These are phyloP conservation scores for Dryas drummondii DNA, from an alignment of 306 rosid species.

Conservation along the genomic window DNA sequence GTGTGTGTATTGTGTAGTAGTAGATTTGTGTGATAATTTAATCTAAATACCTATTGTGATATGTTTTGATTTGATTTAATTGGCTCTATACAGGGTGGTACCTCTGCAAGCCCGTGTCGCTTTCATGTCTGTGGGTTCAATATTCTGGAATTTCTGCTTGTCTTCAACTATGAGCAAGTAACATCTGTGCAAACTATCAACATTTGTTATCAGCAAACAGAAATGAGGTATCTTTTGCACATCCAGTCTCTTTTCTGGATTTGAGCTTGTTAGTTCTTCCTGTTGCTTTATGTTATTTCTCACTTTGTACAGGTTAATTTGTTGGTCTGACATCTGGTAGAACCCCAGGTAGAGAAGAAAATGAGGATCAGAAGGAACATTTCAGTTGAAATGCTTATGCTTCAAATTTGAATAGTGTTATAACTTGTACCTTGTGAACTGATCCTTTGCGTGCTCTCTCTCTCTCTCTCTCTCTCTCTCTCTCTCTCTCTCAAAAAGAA, in stretches of 20 bases:
- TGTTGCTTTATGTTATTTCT: slow-evolving; percentile 2
- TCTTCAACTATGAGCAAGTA: slow-evolving; percentile 89
- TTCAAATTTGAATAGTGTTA: not conserved
- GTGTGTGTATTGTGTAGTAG: not conserved
- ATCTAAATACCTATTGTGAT: slow-evolving; percentile 8
- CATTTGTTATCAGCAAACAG: slow-evolving; percentile 17
- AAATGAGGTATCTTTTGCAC: slow-evolving; percentile 30
- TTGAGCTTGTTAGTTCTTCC: slow-evolving; percentile 15
- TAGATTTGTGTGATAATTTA: slow-evolving; percentile 14
- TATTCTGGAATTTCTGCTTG: slow-evolving; percentile 89
- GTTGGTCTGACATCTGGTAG: slow-evolving; percentile 1
- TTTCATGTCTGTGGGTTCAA: slow-evolving; percentile 85
- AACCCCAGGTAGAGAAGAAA: not conserved
- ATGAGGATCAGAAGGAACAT: not conserved
- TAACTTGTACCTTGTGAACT: not conserved
- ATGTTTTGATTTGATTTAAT: slow-evolving; percentile 14
- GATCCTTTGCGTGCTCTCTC: not conserved
- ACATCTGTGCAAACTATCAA: slow-evolving; percentile 17
- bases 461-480: not conserved
- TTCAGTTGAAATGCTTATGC: not conserved
- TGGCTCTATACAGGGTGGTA: slow-evolving; percentile 64
- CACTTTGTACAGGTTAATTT: slow-evolving; percentile 26
- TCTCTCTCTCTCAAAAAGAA: not conserved
- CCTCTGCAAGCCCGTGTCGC: slow-evolving; percentile 95
- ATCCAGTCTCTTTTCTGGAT: slow-evolving; percentile 10